Percentiles rank a stretch among this genome's conserved stretches.
Evolutionary conservation across 306 rosid species (phyloP).

Genomic region (Fagus sylvatica): DNA sequence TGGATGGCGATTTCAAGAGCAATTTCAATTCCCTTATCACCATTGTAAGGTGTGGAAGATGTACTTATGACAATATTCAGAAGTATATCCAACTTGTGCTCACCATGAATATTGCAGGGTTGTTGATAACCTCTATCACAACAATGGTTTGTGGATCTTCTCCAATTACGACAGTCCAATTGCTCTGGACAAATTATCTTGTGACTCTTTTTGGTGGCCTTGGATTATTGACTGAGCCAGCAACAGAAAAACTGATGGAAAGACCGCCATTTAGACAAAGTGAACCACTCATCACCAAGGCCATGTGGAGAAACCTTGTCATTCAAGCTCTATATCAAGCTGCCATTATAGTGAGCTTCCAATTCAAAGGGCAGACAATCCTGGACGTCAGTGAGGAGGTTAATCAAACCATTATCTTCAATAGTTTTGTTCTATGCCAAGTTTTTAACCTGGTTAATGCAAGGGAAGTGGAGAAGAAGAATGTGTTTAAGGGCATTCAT

Average conservation of each 20-base stretch:
- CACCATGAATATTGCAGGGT: conserved; percentile 13
- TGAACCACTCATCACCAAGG: conserved; percentile 21
- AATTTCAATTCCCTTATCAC: too few relatives aligned
- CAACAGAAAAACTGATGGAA: conserved; percentile 9
- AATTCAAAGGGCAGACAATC: conserved; percentile 13
- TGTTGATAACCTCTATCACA: conserved; percentile 10
- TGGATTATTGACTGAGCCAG: conserved; percentile 20
- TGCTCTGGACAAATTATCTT: conserved; percentile 9
- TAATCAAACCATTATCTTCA: conserved; percentile 13
- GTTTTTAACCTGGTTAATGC: conserved; percentile 19
- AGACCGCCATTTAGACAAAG: not conserved
- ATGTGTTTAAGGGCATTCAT: not conserved
- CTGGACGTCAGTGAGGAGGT: not conserved
- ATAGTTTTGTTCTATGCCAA: conserved; percentile 27
- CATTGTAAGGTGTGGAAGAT: conserved; percentile 11
- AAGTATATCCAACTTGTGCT: conserved; percentile 36
- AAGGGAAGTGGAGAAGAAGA: conserved; percentile 13
- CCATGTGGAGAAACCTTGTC: conserved; percentile 23
- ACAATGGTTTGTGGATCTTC: not conserved
- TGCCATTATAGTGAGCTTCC: not conserved
- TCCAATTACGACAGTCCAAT: conserved; percentile 8
- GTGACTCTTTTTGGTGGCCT: conserved; percentile 4
- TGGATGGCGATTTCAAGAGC: not conserved
- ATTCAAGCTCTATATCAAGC: conserved; percentile 20
- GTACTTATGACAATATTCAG: conserved; percentile 21